Conservation (phyloP, 257 asterid genomes). For the Handroanthus guayacan region DNA sequence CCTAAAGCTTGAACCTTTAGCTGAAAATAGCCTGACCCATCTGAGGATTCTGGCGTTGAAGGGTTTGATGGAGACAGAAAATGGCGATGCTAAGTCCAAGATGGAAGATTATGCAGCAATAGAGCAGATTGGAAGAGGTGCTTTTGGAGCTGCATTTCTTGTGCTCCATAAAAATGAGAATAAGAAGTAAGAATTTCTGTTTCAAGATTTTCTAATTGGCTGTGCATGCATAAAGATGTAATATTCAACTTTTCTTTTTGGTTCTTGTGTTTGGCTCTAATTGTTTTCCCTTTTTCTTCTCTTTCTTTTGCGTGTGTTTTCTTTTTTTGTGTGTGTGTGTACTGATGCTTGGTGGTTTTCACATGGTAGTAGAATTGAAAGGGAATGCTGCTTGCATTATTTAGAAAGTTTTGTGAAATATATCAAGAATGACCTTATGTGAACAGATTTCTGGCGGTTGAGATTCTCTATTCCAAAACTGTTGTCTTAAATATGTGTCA, state of each 20-base stretch:
- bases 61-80: conserved; percentile 68
- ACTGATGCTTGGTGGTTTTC: neutral
- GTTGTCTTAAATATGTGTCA: too few species aligned
- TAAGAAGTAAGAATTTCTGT: conserved; percentile 58
- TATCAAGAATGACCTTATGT: neutral
- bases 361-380: neutral
- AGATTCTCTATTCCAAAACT: too few species aligned
- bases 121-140: conserved; percentile 92
- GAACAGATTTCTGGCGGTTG: neutral
- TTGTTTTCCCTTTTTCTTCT: too few species aligned
- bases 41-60: conserved; percentile 37
- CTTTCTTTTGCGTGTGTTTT: neutral
- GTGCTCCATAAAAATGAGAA: conserved; percentile 75
- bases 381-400: conserved; percentile 29
- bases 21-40: conserved; percentile 40
- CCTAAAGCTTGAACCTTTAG: conserved; percentile 33
- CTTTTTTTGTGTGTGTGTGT: neutral
- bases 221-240: conserved; percentile 34
- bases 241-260: neutral
- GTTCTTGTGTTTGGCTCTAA: conserved; percentile 17
- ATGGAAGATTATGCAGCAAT: conserved; percentile 74
- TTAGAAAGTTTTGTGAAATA: neutral
- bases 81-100: conserved; percentile 56
- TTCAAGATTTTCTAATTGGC: conserved; percentile 27
- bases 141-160: conserved; percentile 80